A percentile compares a stretch with the other conserved stretches of the same genome.
Evolutionary conservation across 2,329 filamentous ascomycete species (phyloP).

Genomic region (Colletotrichum godetiae): DNA sequence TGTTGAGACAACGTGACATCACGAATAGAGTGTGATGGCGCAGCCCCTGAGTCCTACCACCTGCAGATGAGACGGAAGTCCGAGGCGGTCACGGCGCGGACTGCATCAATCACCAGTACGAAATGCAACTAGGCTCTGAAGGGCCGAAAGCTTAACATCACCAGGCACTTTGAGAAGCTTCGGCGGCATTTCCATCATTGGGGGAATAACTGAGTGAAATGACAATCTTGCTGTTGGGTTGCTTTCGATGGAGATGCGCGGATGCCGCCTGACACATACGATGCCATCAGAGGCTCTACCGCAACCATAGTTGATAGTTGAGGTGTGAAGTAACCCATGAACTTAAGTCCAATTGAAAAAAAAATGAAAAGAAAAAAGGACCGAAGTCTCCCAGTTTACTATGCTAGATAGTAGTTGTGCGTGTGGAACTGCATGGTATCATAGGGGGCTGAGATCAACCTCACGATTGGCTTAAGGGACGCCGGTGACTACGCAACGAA

Average conservation of each 20-base stretch:
- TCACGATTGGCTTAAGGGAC: neutral
- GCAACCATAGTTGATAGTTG: neutral
- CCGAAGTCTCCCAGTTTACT: neutral
- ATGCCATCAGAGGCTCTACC: neutral
- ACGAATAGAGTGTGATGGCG: neutral
- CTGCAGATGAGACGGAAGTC: neutral
- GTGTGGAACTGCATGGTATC: neutral
- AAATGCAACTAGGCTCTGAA: neutral
- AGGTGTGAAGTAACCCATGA: neutral
- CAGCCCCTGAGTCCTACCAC: neutral
- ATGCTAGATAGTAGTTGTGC: neutral
- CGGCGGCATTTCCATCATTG: neutral
- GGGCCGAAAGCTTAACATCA: neutral
- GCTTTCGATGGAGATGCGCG: neutral
- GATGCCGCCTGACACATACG: neutral
- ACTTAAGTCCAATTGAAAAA: too few species aligned
- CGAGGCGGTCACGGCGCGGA: neutral
- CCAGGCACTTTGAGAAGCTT: neutral
- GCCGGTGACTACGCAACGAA: neutral
- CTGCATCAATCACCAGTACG: neutral
- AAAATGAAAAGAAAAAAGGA: neutral
- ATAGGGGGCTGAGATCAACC: neutral
- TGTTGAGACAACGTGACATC: neutral
- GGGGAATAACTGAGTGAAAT: neutral
- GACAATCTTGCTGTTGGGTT: neutral